These are phyloP conservation scores for Coelastrella sp. DNA, from an alignment of 139 green algal genomes.

Conservation along the genomic window DNA sequence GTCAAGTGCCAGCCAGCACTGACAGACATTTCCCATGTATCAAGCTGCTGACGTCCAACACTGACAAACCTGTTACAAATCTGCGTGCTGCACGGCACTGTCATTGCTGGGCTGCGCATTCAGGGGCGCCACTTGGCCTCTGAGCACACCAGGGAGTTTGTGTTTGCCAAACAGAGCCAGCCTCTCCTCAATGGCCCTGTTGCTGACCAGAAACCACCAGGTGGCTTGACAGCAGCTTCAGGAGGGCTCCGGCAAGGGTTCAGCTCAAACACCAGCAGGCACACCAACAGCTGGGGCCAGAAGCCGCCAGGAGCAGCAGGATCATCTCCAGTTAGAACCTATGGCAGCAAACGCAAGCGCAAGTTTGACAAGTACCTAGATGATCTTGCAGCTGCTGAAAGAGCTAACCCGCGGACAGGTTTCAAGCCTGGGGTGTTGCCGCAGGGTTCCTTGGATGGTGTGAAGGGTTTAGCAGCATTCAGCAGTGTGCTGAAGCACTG, in stretches of 20 bases:
- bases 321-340: neutral
- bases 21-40: too few relatives aligned
- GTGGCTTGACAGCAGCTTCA: neutral
- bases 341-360: conserved; percentile 15
- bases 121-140: conserved; percentile 39
- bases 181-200: neutral
- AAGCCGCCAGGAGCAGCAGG: neutral
- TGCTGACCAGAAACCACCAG: neutral
- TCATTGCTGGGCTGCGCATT: neutral
- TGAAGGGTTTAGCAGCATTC: conserved; percentile 41
- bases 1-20: too few relatives aligned
- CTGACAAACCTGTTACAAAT: too few relatives aligned
- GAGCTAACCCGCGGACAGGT: neutral
- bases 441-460: neutral
- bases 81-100: neutral
- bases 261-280: neutral
- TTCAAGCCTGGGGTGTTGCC: conserved; percentile 22
- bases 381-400: neutral
- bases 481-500: conserved; percentile 30
- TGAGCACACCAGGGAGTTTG: conserved; percentile 39
- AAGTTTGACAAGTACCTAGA: conserved; percentile 34
- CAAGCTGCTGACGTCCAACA: too few relatives aligned
- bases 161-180: conserved; percentile 29
- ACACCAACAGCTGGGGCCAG: conserved; percentile 9
- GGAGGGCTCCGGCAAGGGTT: neutral